phyloP scores from a whole-genome alignment of 2,329 filamentous ascomycete species.

The Venturia pyrina region DNA sequence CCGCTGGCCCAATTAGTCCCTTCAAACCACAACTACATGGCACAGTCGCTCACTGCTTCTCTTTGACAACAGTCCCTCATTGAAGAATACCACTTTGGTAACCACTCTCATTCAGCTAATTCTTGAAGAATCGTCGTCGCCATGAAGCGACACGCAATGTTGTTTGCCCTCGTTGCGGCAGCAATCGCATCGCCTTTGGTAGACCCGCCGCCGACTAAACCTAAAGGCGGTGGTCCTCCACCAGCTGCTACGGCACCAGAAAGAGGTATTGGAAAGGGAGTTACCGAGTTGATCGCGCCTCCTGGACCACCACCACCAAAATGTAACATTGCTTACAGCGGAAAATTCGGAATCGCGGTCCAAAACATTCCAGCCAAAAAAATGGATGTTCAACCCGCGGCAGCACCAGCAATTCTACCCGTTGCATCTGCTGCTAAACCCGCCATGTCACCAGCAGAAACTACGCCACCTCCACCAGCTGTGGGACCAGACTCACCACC shows the following conservation, averaged over 20 bases:
- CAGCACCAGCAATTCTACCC: not conserved
- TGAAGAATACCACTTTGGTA: not conserved
- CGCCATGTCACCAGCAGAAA: not conserved
- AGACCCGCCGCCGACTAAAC: not conserved
- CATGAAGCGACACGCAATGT: not conserved
- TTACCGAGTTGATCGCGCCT: constrained; percentile 4
- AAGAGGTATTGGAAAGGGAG: constrained; percentile 2
- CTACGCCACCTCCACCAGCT: not conserved
- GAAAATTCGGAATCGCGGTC: constrained; percentile 8
- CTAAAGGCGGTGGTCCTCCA: not conserved
- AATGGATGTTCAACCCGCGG: not conserved
- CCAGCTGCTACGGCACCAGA: not conserved
- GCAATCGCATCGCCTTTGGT: not conserved
- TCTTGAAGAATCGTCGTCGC: not conserved
- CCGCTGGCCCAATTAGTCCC: not conserved
- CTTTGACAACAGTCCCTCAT: not conserved
- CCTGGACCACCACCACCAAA: not conserved
- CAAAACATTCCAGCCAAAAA: not conserved
- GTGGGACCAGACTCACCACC: not conserved
- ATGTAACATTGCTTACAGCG: not conserved
- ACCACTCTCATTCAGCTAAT: not conserved
- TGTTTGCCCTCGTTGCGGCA: not conserved
- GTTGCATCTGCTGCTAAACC: not conserved
- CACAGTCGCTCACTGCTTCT: not conserved
- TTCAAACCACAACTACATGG: not conserved